phyloP scores from a whole-genome alignment of 345 rosid species.

The Citrus hindsii region DNA sequence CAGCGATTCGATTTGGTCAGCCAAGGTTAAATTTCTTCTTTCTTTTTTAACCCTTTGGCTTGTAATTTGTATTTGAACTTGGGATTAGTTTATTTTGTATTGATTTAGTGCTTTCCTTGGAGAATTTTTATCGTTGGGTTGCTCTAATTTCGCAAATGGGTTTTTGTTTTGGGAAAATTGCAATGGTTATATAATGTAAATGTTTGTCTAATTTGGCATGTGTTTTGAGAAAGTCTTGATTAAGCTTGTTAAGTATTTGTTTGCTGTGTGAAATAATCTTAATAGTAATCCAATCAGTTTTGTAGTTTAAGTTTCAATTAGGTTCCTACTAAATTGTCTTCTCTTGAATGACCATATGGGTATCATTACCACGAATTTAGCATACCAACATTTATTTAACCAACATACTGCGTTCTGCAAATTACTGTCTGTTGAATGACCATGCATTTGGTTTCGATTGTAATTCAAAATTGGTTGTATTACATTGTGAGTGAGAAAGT shows the following conservation, averaged over 20 bases:
- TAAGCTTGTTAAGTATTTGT: background rate
- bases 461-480: too few species aligned
- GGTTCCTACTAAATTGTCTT: background rate
- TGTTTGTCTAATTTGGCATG: too few species aligned
- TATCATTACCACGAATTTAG: background rate
- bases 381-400: background rate
- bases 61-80: background rate
- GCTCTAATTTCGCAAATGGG: background rate
- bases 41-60: background rate
- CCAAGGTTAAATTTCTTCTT: slow-evolving; percentile 32
- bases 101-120: background rate
- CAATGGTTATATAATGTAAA: background rate
- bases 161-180: background rate
- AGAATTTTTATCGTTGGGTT: background rate
- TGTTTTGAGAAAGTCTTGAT: too few species aligned
- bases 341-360: background rate
- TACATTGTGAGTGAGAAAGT: background rate
- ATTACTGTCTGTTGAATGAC: too few species aligned
- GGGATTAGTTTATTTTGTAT: background rate
- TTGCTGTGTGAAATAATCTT: background rate
- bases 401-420: too few species aligned
- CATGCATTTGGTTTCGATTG: too few species aligned
- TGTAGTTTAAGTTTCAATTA: background rate
- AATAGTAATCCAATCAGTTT: background rate
- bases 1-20: slow-evolving; percentile 45